A percentile compares a stretch with the other conserved stretches of the same genome.
These are phyloP conservation scores for Xylariomycetidae sp. DNA, from an alignment of 2,329 filamentous ascomycete genomes.

Conservation along the genomic window DNA sequence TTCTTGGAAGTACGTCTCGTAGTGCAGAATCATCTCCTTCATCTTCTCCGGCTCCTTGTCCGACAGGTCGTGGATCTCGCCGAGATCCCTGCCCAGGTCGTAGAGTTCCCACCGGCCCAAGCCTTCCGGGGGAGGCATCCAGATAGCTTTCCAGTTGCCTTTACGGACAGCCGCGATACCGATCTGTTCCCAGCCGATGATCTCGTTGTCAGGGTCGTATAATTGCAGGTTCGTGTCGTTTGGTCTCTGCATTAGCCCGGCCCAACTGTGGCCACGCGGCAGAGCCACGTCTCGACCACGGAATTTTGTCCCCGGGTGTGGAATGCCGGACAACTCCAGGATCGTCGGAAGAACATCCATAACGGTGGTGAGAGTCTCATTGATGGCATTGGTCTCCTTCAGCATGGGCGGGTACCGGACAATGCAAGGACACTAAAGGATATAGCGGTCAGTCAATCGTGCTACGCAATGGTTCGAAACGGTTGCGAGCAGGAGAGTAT, in stretches of 20 bases:
- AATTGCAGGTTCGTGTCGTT: slow-evolving; percentile 9
- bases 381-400: slow-evolving; percentile 35
- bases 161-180: slow-evolving; percentile 11
- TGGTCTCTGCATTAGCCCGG: too few relatives aligned
- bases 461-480: too few relatives aligned
- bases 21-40: slow-evolving; percentile 12
- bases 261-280: slow-evolving; percentile 14
- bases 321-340: slow-evolving; percentile 39
- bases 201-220: slow-evolving; percentile 7
- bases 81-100: slow-evolving; percentile 1
- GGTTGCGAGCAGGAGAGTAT: slow-evolving; percentile 32
- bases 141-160: slow-evolving; percentile 14
- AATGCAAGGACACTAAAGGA: too few relatives aligned
- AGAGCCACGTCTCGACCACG: slow-evolving; percentile 13
- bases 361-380: slow-evolving; percentile 44
- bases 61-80: not conserved
- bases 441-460: too few relatives aligned
- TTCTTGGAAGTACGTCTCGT: slow-evolving; percentile 15
- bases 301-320: slow-evolving; percentile 29
- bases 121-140: slow-evolving; percentile 12
- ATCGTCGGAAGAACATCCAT: slow-evolving; percentile 46
- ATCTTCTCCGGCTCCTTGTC: slow-evolving; percentile 6
- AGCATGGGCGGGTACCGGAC: too few relatives aligned
- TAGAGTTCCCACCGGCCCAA: slow-evolving; percentile 13
- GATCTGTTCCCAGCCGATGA: slow-evolving; percentile 15